These are phyloP conservation scores for Coemansia sp. DNA, from an alignment of 192 early-diverging fungal species.

Conservation along the genomic window DNA sequence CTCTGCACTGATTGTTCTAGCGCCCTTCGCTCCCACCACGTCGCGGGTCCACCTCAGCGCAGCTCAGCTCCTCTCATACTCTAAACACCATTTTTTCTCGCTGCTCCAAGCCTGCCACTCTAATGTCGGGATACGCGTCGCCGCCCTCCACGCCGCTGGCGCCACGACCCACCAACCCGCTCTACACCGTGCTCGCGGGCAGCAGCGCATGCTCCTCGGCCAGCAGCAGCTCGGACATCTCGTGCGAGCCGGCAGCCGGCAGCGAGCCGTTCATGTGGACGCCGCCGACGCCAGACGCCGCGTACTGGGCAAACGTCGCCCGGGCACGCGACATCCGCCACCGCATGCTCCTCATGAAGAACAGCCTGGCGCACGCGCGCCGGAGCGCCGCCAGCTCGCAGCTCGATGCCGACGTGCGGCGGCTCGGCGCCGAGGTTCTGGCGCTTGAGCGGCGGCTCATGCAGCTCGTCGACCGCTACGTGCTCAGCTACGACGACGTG, in stretches of 20 bases:
- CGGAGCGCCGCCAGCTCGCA: no score
- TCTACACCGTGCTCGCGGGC: slow-evolving; percentile 10
- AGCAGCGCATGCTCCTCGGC: no score
- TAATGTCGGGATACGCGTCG: background rate
- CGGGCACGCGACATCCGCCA: slow-evolving; percentile 37
- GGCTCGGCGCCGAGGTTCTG: slow-evolving; percentile 15
- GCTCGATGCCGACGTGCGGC: background rate
- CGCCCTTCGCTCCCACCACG: no score
- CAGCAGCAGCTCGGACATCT: background rate
- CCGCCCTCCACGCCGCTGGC: no score
- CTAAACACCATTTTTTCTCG: no score
- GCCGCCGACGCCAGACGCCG: slow-evolving; percentile 36
- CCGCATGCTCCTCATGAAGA: slow-evolving; percentile 12
- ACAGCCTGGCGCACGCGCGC: slow-evolving; percentile 4
- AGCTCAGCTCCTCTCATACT: no score
- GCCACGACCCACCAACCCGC: background rate
- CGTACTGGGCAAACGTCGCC: slow-evolving; percentile 43
- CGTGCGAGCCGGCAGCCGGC: background rate
- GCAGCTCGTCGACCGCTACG: slow-evolving; percentile 34
- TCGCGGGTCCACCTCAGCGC: no score
- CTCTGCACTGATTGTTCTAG: no score
- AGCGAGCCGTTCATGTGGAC: slow-evolving; percentile 26
- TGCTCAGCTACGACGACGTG: slow-evolving; percentile 46
- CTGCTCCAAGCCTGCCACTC: no score
- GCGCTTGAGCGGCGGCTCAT: slow-evolving; percentile 33